A percentile compares a stretch with the other conserved stretches of the same genome.
Evolutionary conservation across 495 filamentous ascomycete genomes (phyloP).

Genomic region (Xylaria longipes): DNA sequence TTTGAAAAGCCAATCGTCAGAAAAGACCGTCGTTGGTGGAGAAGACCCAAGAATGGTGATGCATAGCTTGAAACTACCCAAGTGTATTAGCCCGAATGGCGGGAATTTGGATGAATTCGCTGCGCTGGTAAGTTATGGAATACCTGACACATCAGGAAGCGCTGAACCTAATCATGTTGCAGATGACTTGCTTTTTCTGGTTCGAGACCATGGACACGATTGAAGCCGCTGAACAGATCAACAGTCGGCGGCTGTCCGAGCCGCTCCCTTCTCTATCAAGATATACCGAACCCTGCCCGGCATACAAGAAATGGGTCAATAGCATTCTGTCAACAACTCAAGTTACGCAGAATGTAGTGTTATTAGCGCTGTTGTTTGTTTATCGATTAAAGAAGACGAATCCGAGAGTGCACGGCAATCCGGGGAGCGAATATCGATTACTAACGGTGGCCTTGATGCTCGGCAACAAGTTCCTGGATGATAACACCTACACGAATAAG

Average conservation of each 20-base stretch:
- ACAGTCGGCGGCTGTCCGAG: constrained; percentile 45
- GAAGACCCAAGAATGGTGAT: constrained; percentile 56
- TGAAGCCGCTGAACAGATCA: constrained; percentile 71
- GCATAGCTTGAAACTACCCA: constrained; percentile 73
- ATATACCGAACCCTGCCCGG: constrained; percentile 76
- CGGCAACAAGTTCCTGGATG: constrained; percentile 98
- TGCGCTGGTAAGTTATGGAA: constrained; percentile 66
- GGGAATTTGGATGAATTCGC: constrained; percentile 82
- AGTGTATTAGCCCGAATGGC: constrained; percentile 73
- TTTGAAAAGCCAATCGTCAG: constrained; percentile 31
- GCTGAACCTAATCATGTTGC: constrained; percentile 21
- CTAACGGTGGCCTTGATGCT: constrained; percentile 97
- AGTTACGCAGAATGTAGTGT: constrained; percentile 94
- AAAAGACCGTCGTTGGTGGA: constrained; percentile 33
- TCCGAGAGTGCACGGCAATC: constrained; percentile 83
- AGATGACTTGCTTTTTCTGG: constrained; percentile 99
- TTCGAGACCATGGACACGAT: constrained; percentile 88
- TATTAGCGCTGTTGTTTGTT: constrained; percentile 90
- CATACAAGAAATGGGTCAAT: constrained; percentile 94
- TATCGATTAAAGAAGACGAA: constrained; percentile 92
- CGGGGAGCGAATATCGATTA: constrained; percentile 93
- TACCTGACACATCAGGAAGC: background rate
- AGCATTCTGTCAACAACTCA: constrained; percentile 92
- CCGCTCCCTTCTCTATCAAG: constrained; percentile 63
- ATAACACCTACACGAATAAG: constrained; percentile 99